Evolutionary conservation across 352 stramenopile genomes (phyloP), one percentile per base, ranked within the genome.

Genomic region (Phytophthora macrochlamydospora): DNA sequence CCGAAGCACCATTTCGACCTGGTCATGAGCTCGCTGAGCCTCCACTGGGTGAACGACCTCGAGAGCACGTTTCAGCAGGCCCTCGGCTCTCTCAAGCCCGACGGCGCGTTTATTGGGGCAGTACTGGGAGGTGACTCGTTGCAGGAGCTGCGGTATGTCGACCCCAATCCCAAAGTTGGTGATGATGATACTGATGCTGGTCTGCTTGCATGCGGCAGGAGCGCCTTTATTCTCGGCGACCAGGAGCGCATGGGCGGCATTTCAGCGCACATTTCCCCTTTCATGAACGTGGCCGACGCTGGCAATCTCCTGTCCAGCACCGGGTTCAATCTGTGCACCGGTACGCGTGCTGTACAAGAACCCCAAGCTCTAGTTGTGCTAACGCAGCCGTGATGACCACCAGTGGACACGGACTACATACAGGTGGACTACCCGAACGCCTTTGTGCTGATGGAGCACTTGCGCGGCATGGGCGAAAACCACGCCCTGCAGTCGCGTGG

Each of bases 21-120:
- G n/a, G 93, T 99, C 13, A 86, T 99, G 63, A 98, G 89, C 71
- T 97, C 80, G 6, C 78, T 98, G 57, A 84, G 80, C 13, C 74
- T 99, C 54, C 97, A 99, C 73, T 99, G 97, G 97, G 86, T 98
- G 18, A 99, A 99, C 75, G 93, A 99, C 76, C 79, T 99, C 7
- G 92, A 94, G 6, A 81, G 79, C 65, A 95, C 89, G 18, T 94
- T 98, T 63, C 49, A 40, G 1, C 56, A 95, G 73, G 81, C 95
- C 32, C 78, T 83, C 31, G 90, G 81, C 67, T 97, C 56, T 13
- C 71, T 99, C 1, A 99, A 99, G 79, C 96, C 97, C 1, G 96
- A 99, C 72, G 97, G 98, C 13, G 96, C 95, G 42, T 98, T 99
- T 65, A 83, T 99, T 38, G 97, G 95, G 31, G 92, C 96, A 1